Evolutionary conservation across 306 rosid genomes (phyloP), one percentile per base, ranked within the genome.

Genomic region (Rubus idaeus): DNA sequence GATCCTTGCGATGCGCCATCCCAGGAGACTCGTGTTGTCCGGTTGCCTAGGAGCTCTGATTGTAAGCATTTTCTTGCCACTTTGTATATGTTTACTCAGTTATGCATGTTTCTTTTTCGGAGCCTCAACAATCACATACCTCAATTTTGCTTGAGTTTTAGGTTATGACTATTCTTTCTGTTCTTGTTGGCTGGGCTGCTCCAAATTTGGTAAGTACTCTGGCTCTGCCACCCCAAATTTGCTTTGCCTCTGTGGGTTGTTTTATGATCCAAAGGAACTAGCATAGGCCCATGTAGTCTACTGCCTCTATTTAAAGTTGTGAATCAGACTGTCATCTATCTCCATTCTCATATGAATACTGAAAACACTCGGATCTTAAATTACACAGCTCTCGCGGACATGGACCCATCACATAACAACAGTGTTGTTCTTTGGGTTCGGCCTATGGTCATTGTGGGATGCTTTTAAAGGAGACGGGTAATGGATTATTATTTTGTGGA

Each of bases 111-210:
- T 72, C 41, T 73, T 21, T 4, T 46, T 46, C 30, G 26, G 58
- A 76, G 68, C 71, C 70, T 79, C 66, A 74, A 8, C 82, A 62
- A 35, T 79, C 46, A 11, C 49, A 66, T 67, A 46, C 49, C 51
- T 16, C 62, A 67, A 68, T 75, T 9, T 81, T 83, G 77, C 68
- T 70, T 72, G 68, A 11, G 46, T 70, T 50, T 37, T 68, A 95
- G 99, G 97, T 92, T 80, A 95, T 95, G 99, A 95, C 99, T 60
- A 84, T 89, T 84, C 94, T 95, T 61, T 95, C 97, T 78, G 99
- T 68, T 73, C 86, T 95, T 64, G 92, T 95, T 68, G 99, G 99
- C 51, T 92, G 96, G 97, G 96, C 96, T 78, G 97, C 97, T 87
- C 99, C 99, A 23, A 94, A 89, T 85, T 85, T 94, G 89, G 97